Conservation (phyloP, 495 filamentous ascomycete species). For the Annulohypoxylon moriforme region DNA sequence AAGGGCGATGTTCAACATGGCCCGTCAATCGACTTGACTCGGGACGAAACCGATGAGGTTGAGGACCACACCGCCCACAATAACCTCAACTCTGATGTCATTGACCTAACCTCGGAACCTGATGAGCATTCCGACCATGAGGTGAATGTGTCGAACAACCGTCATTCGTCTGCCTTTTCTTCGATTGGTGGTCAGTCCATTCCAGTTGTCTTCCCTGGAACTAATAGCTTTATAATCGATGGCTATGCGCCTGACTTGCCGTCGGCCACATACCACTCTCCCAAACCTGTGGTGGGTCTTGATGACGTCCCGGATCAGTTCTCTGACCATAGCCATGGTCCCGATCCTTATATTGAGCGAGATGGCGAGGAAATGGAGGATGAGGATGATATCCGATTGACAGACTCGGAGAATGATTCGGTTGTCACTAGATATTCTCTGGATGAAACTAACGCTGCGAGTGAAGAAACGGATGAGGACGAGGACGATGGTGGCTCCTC, state of each 20-base stretch:
- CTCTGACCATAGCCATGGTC: not conserved
- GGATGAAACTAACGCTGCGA: conserved; percentile 35
- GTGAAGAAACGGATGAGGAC: conserved; percentile 22
- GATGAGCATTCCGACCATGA: conserved; percentile 27
- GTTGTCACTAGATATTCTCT: conserved; percentile 47
- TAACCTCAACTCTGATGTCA: conserved; percentile 44
- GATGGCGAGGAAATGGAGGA: conserved; percentile 51
- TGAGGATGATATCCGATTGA: conserved; percentile 46
- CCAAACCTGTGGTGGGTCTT: conserved; percentile 1
- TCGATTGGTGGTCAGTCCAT: not conserved
- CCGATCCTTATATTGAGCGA: conserved; percentile 21
- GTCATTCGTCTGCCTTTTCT: not conserved
- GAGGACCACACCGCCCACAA: conserved; percentile 31
- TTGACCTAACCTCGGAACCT: conserved; percentile 51
- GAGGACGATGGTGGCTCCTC: not conserved
- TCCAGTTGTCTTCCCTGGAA: not conserved
- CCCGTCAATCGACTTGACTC: conserved; percentile 40
- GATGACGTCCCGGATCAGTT: conserved; percentile 4
- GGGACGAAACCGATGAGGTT: conserved; percentile 43
- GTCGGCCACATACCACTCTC: not conserved
- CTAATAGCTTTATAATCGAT: not conserved
- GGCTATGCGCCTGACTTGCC: not conserved
- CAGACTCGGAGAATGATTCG: conserved; percentile 49
- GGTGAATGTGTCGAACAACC: not conserved
- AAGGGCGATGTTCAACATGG: conserved; percentile 28